Evolutionary conservation across 352 stramenopile genomes (phyloP).

Genomic region (Thalassiosira mediterranea): DNA sequence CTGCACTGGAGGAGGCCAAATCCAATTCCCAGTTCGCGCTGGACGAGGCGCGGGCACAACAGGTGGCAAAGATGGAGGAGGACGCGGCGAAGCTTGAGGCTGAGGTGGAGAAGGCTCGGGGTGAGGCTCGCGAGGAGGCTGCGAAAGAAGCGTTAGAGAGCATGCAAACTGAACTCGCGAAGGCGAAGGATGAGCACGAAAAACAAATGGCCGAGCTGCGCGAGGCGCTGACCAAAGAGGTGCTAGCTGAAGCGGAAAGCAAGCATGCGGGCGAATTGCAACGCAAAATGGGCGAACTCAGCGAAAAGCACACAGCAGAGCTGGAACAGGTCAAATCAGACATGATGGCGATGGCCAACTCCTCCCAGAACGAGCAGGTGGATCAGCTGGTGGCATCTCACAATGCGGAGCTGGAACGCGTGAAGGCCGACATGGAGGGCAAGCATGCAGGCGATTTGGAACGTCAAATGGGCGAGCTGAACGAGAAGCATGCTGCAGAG

Average conservation of each 20-base stretch:
- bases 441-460: constrained; percentile 48
- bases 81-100: constrained; percentile 24
- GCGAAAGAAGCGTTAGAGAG: constrained; percentile 8
- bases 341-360: constrained; percentile 31
- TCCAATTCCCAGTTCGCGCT: constrained; percentile 36
- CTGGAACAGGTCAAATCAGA: constrained; percentile 50
- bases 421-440: constrained; percentile 40
- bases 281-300: no score
- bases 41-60: constrained; percentile 23
- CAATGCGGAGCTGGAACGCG: constrained; percentile 26
- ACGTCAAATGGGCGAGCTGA: constrained; percentile 53
- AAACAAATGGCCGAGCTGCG: constrained; percentile 42
- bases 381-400: constrained; percentile 35
- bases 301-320: constrained; percentile 38
- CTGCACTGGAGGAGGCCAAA: constrained; percentile 34
- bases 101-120: constrained; percentile 37
- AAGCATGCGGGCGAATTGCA: constrained; percentile 50
- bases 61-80: no score
- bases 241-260: constrained; percentile 45
- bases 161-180: constrained; percentile 17
- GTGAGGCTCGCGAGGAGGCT: constrained; percentile 20
- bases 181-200: constrained; percentile 33
- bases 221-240: constrained; percentile 43
- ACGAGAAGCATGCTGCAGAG: constrained; percentile 29
- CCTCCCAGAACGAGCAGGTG: constrained; percentile 40